These are phyloP conservation scores for Eucalyptus tenuipes DNA, from an alignment of 345 rosid species.

Conservation along the genomic window DNA sequence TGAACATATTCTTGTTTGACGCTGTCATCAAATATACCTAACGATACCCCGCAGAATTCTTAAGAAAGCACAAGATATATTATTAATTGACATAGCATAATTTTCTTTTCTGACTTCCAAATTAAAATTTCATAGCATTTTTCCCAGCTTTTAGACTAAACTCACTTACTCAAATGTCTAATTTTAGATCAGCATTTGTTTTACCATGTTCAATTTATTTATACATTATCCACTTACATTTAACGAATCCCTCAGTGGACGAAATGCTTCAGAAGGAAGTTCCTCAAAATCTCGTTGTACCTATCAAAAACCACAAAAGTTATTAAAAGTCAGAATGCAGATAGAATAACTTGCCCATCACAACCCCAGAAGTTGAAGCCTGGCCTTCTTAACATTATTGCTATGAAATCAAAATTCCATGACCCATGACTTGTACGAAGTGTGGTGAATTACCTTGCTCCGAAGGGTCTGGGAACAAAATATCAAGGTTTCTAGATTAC, in stretches of 20 bases:
- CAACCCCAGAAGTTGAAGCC: neutral
- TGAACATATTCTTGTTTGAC: neutral
- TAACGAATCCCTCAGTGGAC: conserved; percentile 64
- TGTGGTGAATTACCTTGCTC: conserved; percentile 76
- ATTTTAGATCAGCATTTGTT: neutral
- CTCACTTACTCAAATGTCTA: neutral
- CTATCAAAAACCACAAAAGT: conserved; percentile 21
- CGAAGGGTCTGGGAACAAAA: conserved; percentile 99
- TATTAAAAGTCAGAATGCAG: neutral
- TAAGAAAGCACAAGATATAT: neutral
- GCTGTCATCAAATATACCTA: neutral
- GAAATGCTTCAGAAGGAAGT: conserved; percentile 92
- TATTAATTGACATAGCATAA: neutral
- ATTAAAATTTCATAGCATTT: neutral
- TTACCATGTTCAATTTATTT: neutral
- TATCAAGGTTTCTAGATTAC: conserved; percentile 94
- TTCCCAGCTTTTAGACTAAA: neutral
- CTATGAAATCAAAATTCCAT: neutral
- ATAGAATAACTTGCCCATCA: neutral
- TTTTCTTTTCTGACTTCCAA: neutral
- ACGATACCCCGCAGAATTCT: neutral
- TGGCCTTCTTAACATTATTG: neutral
- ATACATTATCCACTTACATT: conserved; percentile 36
- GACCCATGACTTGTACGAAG: neutral
- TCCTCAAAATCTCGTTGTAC: conserved; percentile 98